Conservation (phyloP, 495 filamentous ascomycete genomes). For the Penicillium egyptiacum region DNA sequence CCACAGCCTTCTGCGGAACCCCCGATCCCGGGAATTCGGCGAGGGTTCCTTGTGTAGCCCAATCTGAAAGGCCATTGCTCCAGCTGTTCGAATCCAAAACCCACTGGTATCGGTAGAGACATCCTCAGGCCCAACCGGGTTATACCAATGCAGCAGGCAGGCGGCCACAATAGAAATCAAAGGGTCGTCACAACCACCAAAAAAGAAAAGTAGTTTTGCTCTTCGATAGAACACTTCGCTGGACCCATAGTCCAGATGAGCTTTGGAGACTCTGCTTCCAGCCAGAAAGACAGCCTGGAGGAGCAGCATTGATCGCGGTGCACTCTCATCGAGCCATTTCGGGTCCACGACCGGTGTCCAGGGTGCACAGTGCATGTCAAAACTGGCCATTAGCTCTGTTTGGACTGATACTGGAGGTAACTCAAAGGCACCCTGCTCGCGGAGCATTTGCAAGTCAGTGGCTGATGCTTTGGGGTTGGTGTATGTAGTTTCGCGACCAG, state of each 20-base stretch:
- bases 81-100: conserved; percentile 34
- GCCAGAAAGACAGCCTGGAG: conserved; percentile 31
- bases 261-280: conserved; percentile 30
- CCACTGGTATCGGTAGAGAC: conserved; percentile 34
- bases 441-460: conserved; percentile 29
- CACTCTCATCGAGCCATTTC: conserved; percentile 26
- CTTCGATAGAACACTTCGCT: conserved; percentile 34
- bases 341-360: conserved; percentile 34
- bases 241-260: conserved; percentile 30
- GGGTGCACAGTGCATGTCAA: conserved; percentile 28
- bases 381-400: conserved; percentile 28
- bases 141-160: conserved; percentile 34
- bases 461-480: conserved; percentile 29
- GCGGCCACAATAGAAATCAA: conserved; percentile 34
- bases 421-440: conserved; percentile 32
- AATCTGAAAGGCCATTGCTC: conserved; percentile 35
- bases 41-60: conserved; percentile 32
- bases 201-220: conserved; percentile 33
- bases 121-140: conserved; percentile 32
- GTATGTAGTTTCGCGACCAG: conserved; percentile 30
- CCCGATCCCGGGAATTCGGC: conserved; percentile 24
- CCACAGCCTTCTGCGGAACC: conserved; percentile 30
- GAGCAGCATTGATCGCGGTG: conserved; percentile 30
- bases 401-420: conserved; percentile 28
- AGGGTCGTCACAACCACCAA: conserved; percentile 29